Percentiles rank a stretch among this genome's conserved stretches.
phyloP scores from a whole-genome alignment of 768 basidiomycete species.

The Dendrothele bispora region DNA sequence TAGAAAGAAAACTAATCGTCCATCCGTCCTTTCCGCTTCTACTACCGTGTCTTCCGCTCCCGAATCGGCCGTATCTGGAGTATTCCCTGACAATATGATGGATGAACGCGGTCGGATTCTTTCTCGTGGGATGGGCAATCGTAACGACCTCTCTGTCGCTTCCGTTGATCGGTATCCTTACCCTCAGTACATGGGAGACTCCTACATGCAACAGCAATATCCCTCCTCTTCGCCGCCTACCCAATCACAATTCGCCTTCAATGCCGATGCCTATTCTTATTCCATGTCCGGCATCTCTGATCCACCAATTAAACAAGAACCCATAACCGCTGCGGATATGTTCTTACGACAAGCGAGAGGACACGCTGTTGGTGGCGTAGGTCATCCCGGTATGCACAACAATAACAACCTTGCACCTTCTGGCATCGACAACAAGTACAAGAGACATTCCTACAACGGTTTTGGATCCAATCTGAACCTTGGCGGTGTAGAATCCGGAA shows the following conservation, averaged over 20 bases:
- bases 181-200: too few species aligned
- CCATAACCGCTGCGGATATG: constrained; percentile 62
- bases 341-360: constrained; percentile 63
- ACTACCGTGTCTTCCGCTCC: constrained; percentile 12
- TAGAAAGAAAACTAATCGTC: constrained; percentile 63
- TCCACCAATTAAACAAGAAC: constrained; percentile 8
- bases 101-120: too few species aligned
- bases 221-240: not conserved
- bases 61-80: not conserved
- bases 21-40: constrained; percentile 19
- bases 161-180: constrained; percentile 5
- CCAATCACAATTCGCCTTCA: not conserved
- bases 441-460: too few species aligned
- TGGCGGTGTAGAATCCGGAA: not conserved
- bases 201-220: constrained; percentile 4
- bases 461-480: too few species aligned
- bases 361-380: not conserved
- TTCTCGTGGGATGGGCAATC: too few species aligned
- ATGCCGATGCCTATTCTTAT: not conserved
- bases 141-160: not conserved
- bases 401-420: too few species aligned
- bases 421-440: too few species aligned
- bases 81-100: not conserved
- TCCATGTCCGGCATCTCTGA: constrained; percentile 1
- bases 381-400: not conserved